Base-by-base conservation (phyloP, 2,329 filamentous ascomycete species). In the Reticulascus tulasneorum region DNA sequence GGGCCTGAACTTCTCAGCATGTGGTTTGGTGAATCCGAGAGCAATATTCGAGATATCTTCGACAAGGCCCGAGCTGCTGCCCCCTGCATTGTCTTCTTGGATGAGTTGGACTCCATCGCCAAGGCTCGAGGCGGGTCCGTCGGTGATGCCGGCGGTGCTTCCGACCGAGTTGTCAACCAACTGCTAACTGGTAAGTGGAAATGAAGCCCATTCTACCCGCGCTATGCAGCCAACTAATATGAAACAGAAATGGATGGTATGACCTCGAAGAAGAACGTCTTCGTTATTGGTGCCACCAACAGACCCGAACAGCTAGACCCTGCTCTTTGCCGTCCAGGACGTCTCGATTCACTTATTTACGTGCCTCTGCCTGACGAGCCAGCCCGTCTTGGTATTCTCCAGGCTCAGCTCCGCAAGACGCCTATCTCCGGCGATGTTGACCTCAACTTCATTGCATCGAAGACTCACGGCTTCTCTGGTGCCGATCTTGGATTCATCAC, bases 201-300 rank as follows among this genome's bases (percentile, higher is more conserved):
- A 11, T 15, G n/a, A n/a, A n/a, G n/a, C n/a, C 13, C 10, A 13
- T 19, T 19, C 3, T 7, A 6, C 4, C 28, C 6, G 4, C n/a
- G 11, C 6, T 7, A 12, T 27, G 7, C 9, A 7, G 5, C 37
- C 44, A 38, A 46, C 21, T 20, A 13, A 8, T 25, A 26, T 15
- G n/a, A n/a, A n/a, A 12, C 46, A 85, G 88, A 97, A 79, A 96
- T 97, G 91, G 91, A 97, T 52, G 91, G 91, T 55, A 97, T 97
- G 91, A 97, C 91, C 29, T 96, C 91, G 24, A 98, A 98, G 86
- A 98, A 98, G 86, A 98, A 98, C 63, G 93, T 98, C 48, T 98
- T 98, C 69, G 93, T 98, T 49, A 98, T 98, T 54, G 93, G 93
- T 63, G 93, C 93, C 29, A 98, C 93, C 66, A 98, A 98, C 75